phyloP scores from a whole-genome alignment of 441 rosid genomes.

The Corymbia citriodora region DNA sequence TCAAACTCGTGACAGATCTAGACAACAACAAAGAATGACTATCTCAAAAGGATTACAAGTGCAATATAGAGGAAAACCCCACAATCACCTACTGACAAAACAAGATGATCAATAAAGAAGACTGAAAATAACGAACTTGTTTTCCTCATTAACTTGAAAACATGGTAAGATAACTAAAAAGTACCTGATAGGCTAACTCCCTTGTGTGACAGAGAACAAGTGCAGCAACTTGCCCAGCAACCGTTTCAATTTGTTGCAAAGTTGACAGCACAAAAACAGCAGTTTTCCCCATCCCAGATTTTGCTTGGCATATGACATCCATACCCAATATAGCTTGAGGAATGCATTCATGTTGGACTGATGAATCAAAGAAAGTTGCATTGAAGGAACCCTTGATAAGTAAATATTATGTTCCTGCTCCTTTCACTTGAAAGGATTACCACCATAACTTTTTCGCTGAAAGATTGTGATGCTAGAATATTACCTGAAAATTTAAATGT shows the following conservation, averaged over 20 bases:
- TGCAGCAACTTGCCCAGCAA: constrained; percentile 91
- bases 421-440: constrained; percentile 60
- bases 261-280: constrained; percentile 92
- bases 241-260: constrained; percentile 90
- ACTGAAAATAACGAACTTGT: not conserved
- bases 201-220: constrained; percentile 95
- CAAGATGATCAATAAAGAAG: not conserved
- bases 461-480: constrained; percentile 44
- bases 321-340: constrained; percentile 99
- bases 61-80: not conserved
- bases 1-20: constrained; percentile 97
- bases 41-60: not conserved
- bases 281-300: constrained; percentile 99
- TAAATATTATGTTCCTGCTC: constrained; percentile 64
- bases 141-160: not conserved
- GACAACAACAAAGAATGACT: not conserved
- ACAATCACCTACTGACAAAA: not conserved
- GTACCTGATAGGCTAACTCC: constrained; percentile 96
- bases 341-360: constrained; percentile 99
- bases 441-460: constrained; percentile 55
- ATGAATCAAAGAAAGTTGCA: constrained; percentile 78
- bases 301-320: constrained; percentile 99
- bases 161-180: not conserved
- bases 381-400: constrained; percentile 69
- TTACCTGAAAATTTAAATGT: constrained; percentile 54